phyloP scores from a whole-genome alignment of 2,329 filamentous ascomycete genomes.

The Ophiosphaerella narmari region DNA sequence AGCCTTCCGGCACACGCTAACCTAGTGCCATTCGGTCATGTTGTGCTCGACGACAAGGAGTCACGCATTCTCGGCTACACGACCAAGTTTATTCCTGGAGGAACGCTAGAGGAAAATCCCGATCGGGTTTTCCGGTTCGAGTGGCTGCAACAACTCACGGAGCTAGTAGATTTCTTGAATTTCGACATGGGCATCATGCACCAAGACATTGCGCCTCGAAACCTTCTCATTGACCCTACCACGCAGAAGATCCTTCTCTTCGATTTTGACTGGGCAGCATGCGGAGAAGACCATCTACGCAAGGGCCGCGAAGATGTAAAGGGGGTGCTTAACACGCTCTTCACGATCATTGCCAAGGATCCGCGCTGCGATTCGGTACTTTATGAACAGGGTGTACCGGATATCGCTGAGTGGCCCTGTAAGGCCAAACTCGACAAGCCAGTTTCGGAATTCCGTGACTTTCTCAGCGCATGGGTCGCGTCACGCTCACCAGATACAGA shows the following conservation, averaged over 20 bases:
- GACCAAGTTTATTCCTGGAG: constrained; percentile 1
- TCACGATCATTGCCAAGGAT: too few relatives aligned
- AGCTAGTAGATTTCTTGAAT: constrained; percentile 27
- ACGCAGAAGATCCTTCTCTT: constrained; percentile 11
- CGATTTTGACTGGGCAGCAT: constrained; percentile 14
- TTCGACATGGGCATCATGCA: constrained; percentile 35
- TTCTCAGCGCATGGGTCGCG: constrained; percentile 6
- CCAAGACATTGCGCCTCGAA: constrained; percentile 24
- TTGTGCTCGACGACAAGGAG: constrained; percentile 24
- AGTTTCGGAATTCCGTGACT: neutral
- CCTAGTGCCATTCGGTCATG: constrained; percentile 32
- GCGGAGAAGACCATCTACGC: constrained; percentile 14
- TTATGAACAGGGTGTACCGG: constrained; percentile 15
- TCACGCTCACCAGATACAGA: constrained; percentile 1
- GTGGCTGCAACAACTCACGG: constrained; percentile 4
- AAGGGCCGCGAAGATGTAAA: neutral
- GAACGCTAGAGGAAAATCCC: neutral
- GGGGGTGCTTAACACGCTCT: too few relatives aligned
- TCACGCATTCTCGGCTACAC: constrained; percentile 3
- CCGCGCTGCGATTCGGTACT: too few relatives aligned
- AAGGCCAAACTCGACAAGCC: constrained; percentile 2
- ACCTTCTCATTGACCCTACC: constrained; percentile 19
- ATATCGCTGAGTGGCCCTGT: constrained; percentile 4
- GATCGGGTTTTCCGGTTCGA: constrained; percentile 4
- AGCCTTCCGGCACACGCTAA: constrained; percentile 34